These are phyloP conservation scores for Stagonosporopsis vannaccii DNA, from an alignment of 2,329 filamentous ascomycete species.

Conservation along the genomic window DNA sequence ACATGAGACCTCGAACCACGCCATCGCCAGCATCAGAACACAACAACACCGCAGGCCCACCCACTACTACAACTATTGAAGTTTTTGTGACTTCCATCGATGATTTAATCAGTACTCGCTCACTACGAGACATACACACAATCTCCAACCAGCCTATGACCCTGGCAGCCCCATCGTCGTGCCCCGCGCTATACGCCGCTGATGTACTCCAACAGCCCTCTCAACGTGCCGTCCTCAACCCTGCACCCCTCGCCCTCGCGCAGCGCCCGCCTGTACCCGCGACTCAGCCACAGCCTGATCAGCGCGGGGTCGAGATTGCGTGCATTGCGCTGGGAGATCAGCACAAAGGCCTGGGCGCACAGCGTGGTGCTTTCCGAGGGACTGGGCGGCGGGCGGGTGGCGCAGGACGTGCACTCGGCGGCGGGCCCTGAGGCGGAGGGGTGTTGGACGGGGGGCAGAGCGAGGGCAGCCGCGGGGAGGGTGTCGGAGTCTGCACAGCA, in stretches of 20 bases:
- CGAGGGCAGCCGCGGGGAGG: background rate
- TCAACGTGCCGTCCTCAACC: constrained; percentile 45
- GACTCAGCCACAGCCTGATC: constrained; percentile 42
- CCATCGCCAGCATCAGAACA: too few species aligned
- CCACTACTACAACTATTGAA: too few species aligned
- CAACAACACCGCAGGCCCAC: too few species aligned
- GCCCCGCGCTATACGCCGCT: constrained; percentile 26
- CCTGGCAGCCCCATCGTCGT: too few species aligned
- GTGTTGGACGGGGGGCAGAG: background rate
- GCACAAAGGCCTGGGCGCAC: constrained; percentile 44
- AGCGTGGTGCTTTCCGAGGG: constrained; percentile 44
- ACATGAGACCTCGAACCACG: too few species aligned
- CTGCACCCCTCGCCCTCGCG: constrained; percentile 44
- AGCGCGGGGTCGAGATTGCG: constrained; percentile 40
- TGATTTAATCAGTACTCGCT: too few species aligned
- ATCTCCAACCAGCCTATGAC: too few species aligned
- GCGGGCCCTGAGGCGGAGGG: background rate
- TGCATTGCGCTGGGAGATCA: constrained; percentile 47
- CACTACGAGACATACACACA: too few species aligned
- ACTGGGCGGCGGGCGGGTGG: constrained; percentile 33
- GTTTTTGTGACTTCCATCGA: too few species aligned
- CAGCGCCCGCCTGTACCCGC: constrained; percentile 39
- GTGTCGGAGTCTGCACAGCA: constrained; percentile 31
- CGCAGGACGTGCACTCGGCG: constrained; percentile 36
- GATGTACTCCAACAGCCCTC: constrained; percentile 46